Evolutionary conservation across 768 basidiomycete species (phyloP), one percentile per base, ranked within the genome.

Genomic region (Leccinum olivaceopallidum): DNA sequence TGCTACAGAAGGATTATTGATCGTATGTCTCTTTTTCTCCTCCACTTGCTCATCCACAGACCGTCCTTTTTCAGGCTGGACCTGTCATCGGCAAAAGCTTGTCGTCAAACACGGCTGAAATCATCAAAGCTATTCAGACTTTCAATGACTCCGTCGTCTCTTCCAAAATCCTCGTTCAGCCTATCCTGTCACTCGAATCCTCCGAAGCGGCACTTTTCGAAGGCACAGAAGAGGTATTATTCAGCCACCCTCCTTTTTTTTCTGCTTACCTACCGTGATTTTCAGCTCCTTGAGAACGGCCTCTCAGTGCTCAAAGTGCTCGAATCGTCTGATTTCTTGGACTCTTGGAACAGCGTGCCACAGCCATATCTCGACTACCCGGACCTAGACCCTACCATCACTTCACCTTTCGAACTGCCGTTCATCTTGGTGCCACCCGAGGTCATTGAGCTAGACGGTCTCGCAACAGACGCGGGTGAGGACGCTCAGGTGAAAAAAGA

Each of bases 351-450:
- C 59, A 85, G 80, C 66, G 83, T 85, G 64, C 84, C 85, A 9
- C 87, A 87, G 63, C 90, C 90, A 3, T 92, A 90, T 66, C 69
- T 78, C 12, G 75, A 79, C 37, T 79, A 81, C 60, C 75, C 80
- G 0, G 78, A 79, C 26, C 74, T 80, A 22, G 80, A 81, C 44
- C 65, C 70, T 9, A 66, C 70, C 2, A 65, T 70, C 4, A 73
- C 80, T 16, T 71, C 77, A 8, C 81, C 84, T 2, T 93, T 90
- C 64, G 81, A 85, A 32, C 79, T 95, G 10, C 92, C 92, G 6
- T 80, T 85, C 36, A 85, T 95, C 44, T 80, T 95, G 18, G 92
- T 95, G 0, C 93, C 94, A 3, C 94, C 94, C 1, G 94, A 95
- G 72, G 84, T 88, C 24, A 89, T 93, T 30, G 93, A 94, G 65